These are phyloP conservation scores for Trametes punicea DNA, from an alignment of 768 basidiomycete genomes.

Conservation along the genomic window DNA sequence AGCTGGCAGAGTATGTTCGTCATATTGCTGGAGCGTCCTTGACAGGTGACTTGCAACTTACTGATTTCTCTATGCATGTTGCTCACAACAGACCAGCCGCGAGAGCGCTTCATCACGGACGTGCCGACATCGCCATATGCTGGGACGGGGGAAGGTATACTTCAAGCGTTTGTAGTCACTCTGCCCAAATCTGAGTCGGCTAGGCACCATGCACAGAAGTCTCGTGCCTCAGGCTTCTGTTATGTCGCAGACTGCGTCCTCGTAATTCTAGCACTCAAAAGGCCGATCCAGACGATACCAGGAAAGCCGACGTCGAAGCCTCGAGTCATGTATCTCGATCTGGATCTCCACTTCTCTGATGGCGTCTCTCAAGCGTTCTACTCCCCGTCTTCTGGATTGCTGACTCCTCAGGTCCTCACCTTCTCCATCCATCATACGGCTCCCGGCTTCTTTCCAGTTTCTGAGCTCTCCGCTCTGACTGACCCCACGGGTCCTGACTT, in stretches of 20 bases:
- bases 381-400: conserved; percentile 33
- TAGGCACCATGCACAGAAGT: conserved; percentile 83
- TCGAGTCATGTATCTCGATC: conserved; percentile 85
- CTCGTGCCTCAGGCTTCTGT: conserved; percentile 84
- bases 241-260: conserved; percentile 91
- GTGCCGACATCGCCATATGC: conserved; percentile 64
- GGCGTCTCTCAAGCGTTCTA: conserved; percentile 79
- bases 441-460: conserved; percentile 80
- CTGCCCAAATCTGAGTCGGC: neutral
- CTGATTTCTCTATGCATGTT: neutral
- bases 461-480: conserved; percentile 48
- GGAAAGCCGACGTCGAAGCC: conserved; percentile 34
- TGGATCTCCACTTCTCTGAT: conserved; percentile 91
- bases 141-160: conserved; percentile 90
- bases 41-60: conserved; percentile 32
- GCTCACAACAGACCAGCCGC: conserved; percentile 40
- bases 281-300: conserved; percentile 21
- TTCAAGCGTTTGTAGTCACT: neutral
- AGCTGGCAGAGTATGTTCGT: conserved; percentile 64
- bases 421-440: conserved; percentile 82
- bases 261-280: conserved; percentile 69
- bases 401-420: conserved; percentile 43
- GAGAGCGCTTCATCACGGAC: conserved; percentile 47
- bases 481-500: conserved; percentile 33
- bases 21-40: conserved; percentile 76